Evolutionary conservation across 2,329 filamentous ascomycete species (phyloP).

Genomic region (Botrytis deweyae): DNA sequence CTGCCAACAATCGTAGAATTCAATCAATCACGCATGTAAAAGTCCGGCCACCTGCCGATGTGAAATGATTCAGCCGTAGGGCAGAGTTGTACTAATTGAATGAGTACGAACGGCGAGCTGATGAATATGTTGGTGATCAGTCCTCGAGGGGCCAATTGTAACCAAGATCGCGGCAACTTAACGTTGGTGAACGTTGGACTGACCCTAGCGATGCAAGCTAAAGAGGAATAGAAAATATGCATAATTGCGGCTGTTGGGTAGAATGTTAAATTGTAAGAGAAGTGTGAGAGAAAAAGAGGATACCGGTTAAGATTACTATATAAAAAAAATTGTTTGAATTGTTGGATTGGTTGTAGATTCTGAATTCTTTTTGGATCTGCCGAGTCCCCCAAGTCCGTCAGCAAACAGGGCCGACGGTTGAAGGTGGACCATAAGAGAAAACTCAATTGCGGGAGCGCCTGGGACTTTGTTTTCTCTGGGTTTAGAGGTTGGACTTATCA

Average conservation of each 20-base stretch:
- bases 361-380: neutral
- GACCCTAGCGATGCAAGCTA: slow-evolving; percentile 13
- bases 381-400: slow-evolving; percentile 11
- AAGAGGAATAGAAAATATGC: slow-evolving; percentile 12
- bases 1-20: slow-evolving; percentile 22
- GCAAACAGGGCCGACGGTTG: neutral
- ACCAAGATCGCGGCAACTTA: slow-evolving; percentile 27
- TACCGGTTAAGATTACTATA: neutral
- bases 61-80: slow-evolving; percentile 23
- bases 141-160: slow-evolving; percentile 24
- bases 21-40: slow-evolving; percentile 23
- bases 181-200: slow-evolving; percentile 25
- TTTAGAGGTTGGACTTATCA: neutral
- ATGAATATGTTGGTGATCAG: slow-evolving; percentile 21
- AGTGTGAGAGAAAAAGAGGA: neutral
- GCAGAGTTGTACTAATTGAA: slow-evolving; percentile 22
- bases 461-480: neutral
- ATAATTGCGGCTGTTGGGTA: slow-evolving; percentile 15
- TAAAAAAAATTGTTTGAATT: neutral
- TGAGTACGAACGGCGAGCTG: slow-evolving; percentile 20
- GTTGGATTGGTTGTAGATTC: neutral
- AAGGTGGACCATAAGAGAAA: neutral
- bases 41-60: slow-evolving; percentile 22
- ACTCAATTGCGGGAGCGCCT: slow-evolving; percentile 7
- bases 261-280: neutral